phyloP scores from a whole-genome alignment of 192 early-diverging fungal species.

The Backusella luteola region DNA sequence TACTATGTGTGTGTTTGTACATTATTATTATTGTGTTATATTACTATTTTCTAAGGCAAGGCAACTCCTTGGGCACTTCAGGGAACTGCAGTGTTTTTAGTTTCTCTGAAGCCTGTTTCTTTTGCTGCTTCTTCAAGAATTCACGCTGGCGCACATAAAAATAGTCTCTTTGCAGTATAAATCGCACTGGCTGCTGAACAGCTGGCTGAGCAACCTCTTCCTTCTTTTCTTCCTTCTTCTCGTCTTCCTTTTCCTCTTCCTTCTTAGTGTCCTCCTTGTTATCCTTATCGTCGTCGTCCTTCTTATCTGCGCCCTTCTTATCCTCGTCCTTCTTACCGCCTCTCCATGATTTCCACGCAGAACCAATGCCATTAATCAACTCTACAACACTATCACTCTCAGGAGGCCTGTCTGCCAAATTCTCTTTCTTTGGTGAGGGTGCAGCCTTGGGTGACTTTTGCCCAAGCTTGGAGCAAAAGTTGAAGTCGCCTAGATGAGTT shows the following conservation, averaged over 20 bases:
- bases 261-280: constrained; percentile 17
- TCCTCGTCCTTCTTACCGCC: constrained; percentile 24
- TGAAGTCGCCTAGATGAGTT: constrained; percentile 43
- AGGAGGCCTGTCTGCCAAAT: constrained; percentile 17
- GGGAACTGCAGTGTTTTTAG: constrained; percentile 44
- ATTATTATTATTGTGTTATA: not conserved
- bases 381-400: constrained; percentile 36
- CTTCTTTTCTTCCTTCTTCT: constrained; percentile 18
- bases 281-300: not conserved
- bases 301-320: constrained; percentile 25
- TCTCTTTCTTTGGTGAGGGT: constrained; percentile 32
- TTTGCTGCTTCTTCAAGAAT: constrained; percentile 35
- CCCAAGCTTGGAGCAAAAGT: constrained; percentile 44
- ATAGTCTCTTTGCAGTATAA: constrained; percentile 47
- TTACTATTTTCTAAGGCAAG: constrained; percentile 3
- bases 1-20: not conserved
- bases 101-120: constrained; percentile 38
- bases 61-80: constrained; percentile 39
- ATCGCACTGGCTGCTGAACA: constrained; percentile 33
- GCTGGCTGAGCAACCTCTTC: constrained; percentile 13
- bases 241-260: constrained; percentile 18
- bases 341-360: constrained; percentile 35
- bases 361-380: constrained; percentile 30
- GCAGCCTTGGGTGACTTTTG: constrained; percentile 27
- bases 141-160: constrained; percentile 49